Evolutionary conservation across 495 filamentous ascomycete genomes (phyloP).

Genomic region (Haplographium delicatum): DNA sequence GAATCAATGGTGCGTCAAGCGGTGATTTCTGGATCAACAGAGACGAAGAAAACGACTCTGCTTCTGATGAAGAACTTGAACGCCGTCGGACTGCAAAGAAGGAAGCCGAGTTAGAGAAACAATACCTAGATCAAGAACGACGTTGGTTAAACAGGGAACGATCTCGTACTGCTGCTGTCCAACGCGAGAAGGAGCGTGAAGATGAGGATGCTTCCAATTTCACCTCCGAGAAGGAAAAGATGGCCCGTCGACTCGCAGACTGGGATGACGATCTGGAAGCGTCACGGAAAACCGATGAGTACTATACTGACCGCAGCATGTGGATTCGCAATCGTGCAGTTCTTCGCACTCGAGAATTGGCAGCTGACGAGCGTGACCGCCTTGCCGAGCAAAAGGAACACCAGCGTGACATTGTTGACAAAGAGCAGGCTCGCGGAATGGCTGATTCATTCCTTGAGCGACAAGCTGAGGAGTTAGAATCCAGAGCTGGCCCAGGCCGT

Average conservation of each 20-base stretch:
- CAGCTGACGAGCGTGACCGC: slow-evolving; percentile 77
- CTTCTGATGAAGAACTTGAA: slow-evolving; percentile 82
- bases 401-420: slow-evolving; percentile 60
- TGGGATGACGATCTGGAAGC: slow-evolving; percentile 88
- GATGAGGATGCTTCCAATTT: slow-evolving; percentile 57
- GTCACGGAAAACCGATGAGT: slow-evolving; percentile 65
- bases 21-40: slow-evolving; percentile 47
- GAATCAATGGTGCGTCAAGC: slow-evolving; percentile 51
- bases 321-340: slow-evolving; percentile 79
- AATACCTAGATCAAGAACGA: slow-evolving; percentile 79
- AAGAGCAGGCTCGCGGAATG: slow-evolving; percentile 76
- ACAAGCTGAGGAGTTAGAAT: slow-evolving; percentile 80
- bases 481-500: slow-evolving; percentile 35
- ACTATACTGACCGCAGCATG: slow-evolving; percentile 76
- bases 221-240: slow-evolving; percentile 55
- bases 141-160: slow-evolving; percentile 88
- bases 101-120: slow-evolving; percentile 69
- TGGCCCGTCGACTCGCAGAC: slow-evolving; percentile 66
- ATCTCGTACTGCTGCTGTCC: slow-evolving; percentile 72
- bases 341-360: slow-evolving; percentile 66
- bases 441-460: slow-evolving; percentile 90
- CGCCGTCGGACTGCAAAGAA: slow-evolving; percentile 64
- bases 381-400: slow-evolving; percentile 69
- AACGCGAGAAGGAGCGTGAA: slow-evolving; percentile 76
- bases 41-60: slow-evolving; percentile 86